A percentile compares a stretch with the other conserved stretches of the same genome.
Conservation (phyloP, 176 grass and related monocot species). For the Microstegium vimineum region DNA sequence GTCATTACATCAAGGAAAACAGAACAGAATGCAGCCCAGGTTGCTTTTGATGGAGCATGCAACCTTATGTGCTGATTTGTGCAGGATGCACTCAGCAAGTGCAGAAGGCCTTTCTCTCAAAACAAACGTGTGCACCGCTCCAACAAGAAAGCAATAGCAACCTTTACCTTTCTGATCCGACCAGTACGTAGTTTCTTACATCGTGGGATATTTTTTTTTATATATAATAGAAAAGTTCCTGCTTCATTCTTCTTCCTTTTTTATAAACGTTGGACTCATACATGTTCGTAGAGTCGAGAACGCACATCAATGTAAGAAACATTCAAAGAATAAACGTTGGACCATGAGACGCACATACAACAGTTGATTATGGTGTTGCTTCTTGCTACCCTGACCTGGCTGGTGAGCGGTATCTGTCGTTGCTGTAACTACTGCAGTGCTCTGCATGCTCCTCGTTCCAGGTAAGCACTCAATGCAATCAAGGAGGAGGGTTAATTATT, state of each 20-base stretch:
- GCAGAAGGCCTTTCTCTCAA: neutral
- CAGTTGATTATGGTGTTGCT: neutral
- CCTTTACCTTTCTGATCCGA: neutral
- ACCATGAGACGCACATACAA: neutral
- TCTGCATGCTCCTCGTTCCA: no score
- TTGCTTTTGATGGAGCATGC: neutral
- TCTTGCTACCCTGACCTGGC: neutral
- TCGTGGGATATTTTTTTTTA: neutral
- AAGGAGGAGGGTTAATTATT: neutral
- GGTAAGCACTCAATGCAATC: no score
- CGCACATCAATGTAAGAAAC: no score
- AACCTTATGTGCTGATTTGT: neutral
- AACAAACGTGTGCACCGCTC: neutral
- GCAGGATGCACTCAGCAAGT: neutral
- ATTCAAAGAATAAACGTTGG: neutral
- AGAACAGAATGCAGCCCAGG: neutral
- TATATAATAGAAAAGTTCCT: neutral
- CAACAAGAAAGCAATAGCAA: neutral
- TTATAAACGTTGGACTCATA: neutral
- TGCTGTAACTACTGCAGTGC: neutral
- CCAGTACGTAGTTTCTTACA: neutral
- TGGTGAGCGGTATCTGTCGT: neutral
- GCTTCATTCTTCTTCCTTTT: neutral
- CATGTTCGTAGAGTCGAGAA: neutral
- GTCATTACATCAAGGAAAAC: neutral